Base-by-base conservation (phyloP, 345 rosid species). In the Passiflora organensis region DNA sequence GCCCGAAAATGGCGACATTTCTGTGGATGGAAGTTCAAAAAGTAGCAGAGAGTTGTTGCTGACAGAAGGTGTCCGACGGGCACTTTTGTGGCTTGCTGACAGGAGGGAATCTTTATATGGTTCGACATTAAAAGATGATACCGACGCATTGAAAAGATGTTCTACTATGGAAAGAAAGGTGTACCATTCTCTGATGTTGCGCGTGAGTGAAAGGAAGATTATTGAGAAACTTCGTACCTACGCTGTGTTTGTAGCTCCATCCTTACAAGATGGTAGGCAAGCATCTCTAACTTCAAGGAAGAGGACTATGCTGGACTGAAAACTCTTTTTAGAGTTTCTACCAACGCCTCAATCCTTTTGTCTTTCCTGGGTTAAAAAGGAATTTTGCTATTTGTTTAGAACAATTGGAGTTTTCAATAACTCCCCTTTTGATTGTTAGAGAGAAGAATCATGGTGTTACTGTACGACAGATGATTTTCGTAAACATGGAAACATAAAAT, bases 191-290 rank as follows among this genome's bases (percentile, higher is more conserved):
- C 48, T 78, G 32, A 56, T 68, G 50, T 57, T 87, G 64, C 85
- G 89, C 18, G 67, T 72, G 32, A 72, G 95, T 46, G 97, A 91
- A 77, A 77, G 96, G 72, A 77, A 38, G 69, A 83, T 91, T 63
- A 71, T 91, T 13, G 80, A 72, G 69, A 83, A 79, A 71, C 79
- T 91, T 55, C 70, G 96, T 58, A 64, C 58, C 46, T 71, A 66
- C 43, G 78, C 78, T 16, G 20, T 59, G 25, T n/a, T 6, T 24
- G 52, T 43, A 48, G 60, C 19, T 34, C 13, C 21, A 41, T 44
- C 51, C 22, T 19, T 48, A 9, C 53, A 37, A 32, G 25, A 13
- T 19, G 12, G 17, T 24, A 66, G 53, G 20, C 41, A 25, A 52
- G 48, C 65, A 18, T 39, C 43, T 14, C 13, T 14, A 39, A 39